A percentile compares a stretch with the other conserved stretches of the same genome.
These are phyloP conservation scores for Beauveria varroae DNA, from an alignment of 2,329 filamentous ascomycete genomes.

Conservation along the genomic window DNA sequence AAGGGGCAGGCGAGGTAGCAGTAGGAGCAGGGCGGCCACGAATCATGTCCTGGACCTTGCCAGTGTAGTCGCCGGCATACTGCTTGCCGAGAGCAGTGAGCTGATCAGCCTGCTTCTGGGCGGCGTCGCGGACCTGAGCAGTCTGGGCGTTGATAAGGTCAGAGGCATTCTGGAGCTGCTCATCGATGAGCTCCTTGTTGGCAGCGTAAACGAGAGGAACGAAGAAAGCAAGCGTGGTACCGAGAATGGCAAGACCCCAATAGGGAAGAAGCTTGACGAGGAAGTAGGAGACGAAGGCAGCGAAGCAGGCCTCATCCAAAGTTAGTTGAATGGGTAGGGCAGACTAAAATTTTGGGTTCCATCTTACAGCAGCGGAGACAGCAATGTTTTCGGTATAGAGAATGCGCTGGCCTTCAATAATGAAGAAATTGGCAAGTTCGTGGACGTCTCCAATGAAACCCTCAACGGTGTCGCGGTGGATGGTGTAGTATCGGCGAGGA, in stretches of 20 bases:
- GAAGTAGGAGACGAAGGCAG: slow-evolving; percentile 58
- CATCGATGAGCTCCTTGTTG: slow-evolving; percentile 64
- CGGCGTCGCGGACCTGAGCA: slow-evolving; percentile 51
- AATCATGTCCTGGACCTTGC: slow-evolving; percentile 59
- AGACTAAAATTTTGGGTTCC: background rate
- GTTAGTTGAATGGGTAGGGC: slow-evolving; percentile 15
- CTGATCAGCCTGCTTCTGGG: slow-evolving; percentile 56
- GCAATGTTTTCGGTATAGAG: slow-evolving; percentile 60
- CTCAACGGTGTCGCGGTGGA: slow-evolving; percentile 56
- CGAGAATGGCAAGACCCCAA: slow-evolving; percentile 59
- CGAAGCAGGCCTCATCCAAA: slow-evolving; percentile 43
- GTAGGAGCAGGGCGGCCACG: slow-evolving; percentile 39
- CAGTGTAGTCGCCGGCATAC: slow-evolving; percentile 60
- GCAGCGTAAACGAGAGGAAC: slow-evolving; percentile 56
- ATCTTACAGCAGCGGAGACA: slow-evolving; percentile 51
- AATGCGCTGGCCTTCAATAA: slow-evolving; percentile 62
- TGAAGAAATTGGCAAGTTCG: slow-evolving; percentile 64
- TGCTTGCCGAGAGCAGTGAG: slow-evolving; percentile 58
- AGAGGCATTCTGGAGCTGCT: slow-evolving; percentile 49
- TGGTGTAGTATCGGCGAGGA: slow-evolving; percentile 59
- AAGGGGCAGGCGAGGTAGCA: slow-evolving; percentile 26
- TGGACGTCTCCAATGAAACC: slow-evolving; percentile 54
- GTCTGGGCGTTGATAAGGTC: slow-evolving; percentile 56
- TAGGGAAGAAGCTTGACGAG: slow-evolving; percentile 63
- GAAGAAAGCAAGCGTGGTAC: slow-evolving; percentile 52